Conservation (phyloP, 768 basidiomycete species). For the Trametes coccinea region DNA sequence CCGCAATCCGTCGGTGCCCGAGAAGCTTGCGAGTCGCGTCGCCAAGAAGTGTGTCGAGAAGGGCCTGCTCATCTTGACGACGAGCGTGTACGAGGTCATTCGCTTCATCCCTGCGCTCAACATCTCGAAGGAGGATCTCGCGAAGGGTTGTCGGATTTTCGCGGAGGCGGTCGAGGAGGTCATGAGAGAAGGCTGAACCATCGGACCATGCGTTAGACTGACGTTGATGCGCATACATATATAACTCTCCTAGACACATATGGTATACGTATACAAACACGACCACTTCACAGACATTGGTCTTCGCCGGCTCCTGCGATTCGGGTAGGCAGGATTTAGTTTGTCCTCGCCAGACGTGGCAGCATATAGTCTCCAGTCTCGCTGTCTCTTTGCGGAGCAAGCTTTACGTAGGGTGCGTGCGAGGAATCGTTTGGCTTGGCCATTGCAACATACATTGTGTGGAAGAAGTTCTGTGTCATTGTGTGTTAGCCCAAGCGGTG, state of each 20-base stretch:
- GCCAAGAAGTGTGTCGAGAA: slow-evolving; percentile 82
- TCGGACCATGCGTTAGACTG: background rate
- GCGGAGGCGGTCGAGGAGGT: slow-evolving; percentile 71
- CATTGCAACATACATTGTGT: background rate
- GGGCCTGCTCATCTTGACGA: slow-evolving; percentile 85
- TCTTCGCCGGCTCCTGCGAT: too few relatives aligned
- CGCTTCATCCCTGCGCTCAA: slow-evolving; percentile 94
- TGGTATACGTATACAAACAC: too few relatives aligned
- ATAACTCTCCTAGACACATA: too few relatives aligned
- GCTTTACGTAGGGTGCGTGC: background rate
- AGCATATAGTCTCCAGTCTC: too few relatives aligned
- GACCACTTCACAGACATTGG: too few relatives aligned
- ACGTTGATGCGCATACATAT: too few relatives aligned
- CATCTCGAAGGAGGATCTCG: slow-evolving; percentile 72
- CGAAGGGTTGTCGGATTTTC: slow-evolving; percentile 66
- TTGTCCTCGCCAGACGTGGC: too few relatives aligned
- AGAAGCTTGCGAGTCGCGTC: slow-evolving; percentile 66
- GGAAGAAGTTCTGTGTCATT: background rate
- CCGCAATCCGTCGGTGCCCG: slow-evolving; percentile 38
- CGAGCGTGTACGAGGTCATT: slow-evolving; percentile 83
- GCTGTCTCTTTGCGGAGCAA: background rate
- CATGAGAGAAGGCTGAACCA: slow-evolving; percentile 32
- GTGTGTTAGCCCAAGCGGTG: too few relatives aligned
- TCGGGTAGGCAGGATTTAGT: too few relatives aligned
- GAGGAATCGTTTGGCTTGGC: background rate